Base-by-base conservation (phyloP, 257 asterid species). In the Nicotiana tomentosiformis region DNA sequence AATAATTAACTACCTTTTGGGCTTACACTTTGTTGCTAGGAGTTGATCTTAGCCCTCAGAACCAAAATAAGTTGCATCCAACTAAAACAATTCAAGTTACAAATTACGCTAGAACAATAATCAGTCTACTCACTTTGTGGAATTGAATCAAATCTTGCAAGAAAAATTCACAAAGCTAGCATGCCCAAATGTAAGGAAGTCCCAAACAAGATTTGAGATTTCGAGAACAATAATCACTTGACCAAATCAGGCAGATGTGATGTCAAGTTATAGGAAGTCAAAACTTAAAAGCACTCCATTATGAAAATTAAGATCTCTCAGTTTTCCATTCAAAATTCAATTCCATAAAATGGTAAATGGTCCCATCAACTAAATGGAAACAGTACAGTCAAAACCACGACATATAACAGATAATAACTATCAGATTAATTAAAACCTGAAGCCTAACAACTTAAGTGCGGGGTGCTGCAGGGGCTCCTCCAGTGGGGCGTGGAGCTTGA, bases 401-500 rank as follows among this genome's bases (percentile, higher is more conserved):
- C 26, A 23, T 23, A 23, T 23, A 70, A 35, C 32, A 15, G 43
- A 2, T 2, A 12, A 15, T 72, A 12, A 23, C 61, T 23, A 72
- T 49, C 39, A 72, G 79, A 72, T 72, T 49, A 72, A 23, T 12
- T n/a, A 72, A 72, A 46, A 72, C 60, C 23, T 23, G 61, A 46
- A 72, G 11, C 61, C 79, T 72, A 74, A 30, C 33, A 15, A 55
- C 58, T 87, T 77, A 90, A 84, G 89, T 15, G 5, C 94, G 92
- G 20, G 90, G 78, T 18, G 91, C 90, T 61, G 81, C 88, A 1
- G 94, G 90, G 10, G 94, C 85, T 51, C 88, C 93, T 81, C 93
- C 94, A 26, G 87, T 85, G 1, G 86, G 84, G 57, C 97, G 93
- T 9, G 93, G 97, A 46, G 83, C 90, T 83, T 89, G 97, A 1